Evolutionary conservation across 345 rosid genomes (phyloP).

Genomic region (Citrus glauca): DNA sequence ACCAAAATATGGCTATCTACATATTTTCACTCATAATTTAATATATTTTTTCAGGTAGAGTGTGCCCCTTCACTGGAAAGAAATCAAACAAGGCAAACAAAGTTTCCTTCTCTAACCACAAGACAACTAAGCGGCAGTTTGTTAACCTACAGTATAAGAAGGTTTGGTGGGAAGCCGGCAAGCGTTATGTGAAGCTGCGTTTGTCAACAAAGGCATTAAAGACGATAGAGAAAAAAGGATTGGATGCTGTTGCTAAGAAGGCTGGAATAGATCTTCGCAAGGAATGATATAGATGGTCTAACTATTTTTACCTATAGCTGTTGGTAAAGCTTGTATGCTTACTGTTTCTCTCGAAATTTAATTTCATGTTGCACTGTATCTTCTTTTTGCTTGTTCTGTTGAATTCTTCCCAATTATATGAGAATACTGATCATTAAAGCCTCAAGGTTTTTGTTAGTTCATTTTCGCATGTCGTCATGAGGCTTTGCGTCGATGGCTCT

Average conservation of each 20-base stretch:
- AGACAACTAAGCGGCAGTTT: constrained; percentile 84
- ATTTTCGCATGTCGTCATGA: not conserved
- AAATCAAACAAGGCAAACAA: constrained; percentile 85
- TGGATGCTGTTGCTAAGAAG: constrained; percentile 96
- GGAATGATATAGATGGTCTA: constrained; percentile 22
- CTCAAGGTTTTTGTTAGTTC: not conserved
- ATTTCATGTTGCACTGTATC: not conserved
- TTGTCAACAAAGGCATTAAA: constrained; percentile 83
- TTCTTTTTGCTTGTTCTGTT: not conserved
- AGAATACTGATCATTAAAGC: not conserved
- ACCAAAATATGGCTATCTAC: not conserved
- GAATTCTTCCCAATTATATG: not conserved
- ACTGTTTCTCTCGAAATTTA: not conserved
- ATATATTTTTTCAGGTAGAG: constrained; percentile 53
- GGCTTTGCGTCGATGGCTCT: not conserved
- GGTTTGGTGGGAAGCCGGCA: constrained; percentile 97
- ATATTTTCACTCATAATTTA: not conserved
- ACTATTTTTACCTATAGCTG: not conserved
- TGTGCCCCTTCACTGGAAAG: constrained; percentile 94
- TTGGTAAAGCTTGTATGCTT: constrained; percentile 1
- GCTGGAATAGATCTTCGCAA: constrained; percentile 89
- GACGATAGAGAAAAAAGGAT: constrained; percentile 92
- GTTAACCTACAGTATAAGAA: constrained; percentile 90
- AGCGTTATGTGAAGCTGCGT: constrained; percentile 77
- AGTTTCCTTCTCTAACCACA: constrained; percentile 96